A percentile compares a stretch with the other conserved stretches of the same genome.
phyloP scores from a whole-genome alignment of 2,329 filamentous ascomycete species.

The Ophiostoma himal-ulmi region DNA sequence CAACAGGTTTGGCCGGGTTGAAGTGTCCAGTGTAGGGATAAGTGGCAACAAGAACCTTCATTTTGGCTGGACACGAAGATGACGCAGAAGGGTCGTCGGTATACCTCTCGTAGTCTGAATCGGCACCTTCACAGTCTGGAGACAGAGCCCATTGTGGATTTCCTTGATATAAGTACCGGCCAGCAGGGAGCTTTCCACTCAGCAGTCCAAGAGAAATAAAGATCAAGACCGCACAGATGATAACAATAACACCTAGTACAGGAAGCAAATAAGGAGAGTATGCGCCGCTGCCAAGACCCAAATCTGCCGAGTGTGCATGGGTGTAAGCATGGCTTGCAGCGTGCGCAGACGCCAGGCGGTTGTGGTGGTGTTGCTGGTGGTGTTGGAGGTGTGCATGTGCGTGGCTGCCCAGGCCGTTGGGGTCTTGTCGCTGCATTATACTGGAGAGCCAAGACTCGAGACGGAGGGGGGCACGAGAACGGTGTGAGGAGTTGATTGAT shows the following conservation, averaged over 20 bases:
- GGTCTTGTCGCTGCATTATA: constrained; percentile 8
- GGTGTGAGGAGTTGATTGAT: neutral
- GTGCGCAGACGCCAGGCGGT: neutral
- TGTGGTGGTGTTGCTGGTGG: neutral
- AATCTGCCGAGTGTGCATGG: constrained; percentile 11
- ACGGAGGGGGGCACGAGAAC: constrained; percentile 1
- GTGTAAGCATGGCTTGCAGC: neutral
- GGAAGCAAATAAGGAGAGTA: constrained; percentile 11
- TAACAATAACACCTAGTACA: neutral
- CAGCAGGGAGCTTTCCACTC: neutral
- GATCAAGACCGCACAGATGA: constrained; percentile 7
- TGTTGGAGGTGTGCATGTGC: constrained; percentile 9
- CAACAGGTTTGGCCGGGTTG: constrained; percentile 38
- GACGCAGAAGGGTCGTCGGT: constrained; percentile 1
- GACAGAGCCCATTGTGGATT: neutral
- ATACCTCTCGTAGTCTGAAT: constrained; percentile 1
- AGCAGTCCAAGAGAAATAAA: constrained; percentile 5
- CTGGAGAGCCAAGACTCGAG: neutral
- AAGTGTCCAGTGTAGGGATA: constrained; percentile 38
- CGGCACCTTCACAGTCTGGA: neutral
- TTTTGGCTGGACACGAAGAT: constrained; percentile 10
- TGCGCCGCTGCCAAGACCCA: constrained; percentile 7
- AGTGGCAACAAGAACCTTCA: constrained; percentile 38
- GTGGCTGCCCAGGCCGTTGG: neutral
- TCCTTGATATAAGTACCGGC: neutral